phyloP scores from a whole-genome alignment of 768 basidiomycete genomes.

The Boletus rex-veris region DNA sequence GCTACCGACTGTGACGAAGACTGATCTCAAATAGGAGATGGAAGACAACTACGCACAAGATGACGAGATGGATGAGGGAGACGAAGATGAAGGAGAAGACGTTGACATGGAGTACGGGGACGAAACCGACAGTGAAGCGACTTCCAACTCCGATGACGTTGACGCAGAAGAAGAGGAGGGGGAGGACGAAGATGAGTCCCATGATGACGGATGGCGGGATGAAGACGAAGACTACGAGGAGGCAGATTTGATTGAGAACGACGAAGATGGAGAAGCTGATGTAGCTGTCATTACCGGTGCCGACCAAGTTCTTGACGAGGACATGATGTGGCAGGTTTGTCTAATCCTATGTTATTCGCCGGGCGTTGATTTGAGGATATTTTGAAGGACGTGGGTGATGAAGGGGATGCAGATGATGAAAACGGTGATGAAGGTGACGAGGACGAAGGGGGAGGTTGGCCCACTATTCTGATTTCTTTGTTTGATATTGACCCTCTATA shows the following conservation, averaged over 20 bases:
- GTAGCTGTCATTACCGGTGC: constrained; percentile 52
- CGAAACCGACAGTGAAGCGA: constrained; percentile 78
- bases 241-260: constrained; percentile 60
- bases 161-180: constrained; percentile 62
- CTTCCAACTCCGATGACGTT: constrained; percentile 71
- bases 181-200: constrained; percentile 50
- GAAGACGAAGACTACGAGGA: constrained; percentile 54
- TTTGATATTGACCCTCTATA: constrained; percentile 6
- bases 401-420: constrained; percentile 55
- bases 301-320: constrained; percentile 46
- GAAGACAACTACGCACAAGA: constrained; percentile 69
- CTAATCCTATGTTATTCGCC: neutral
- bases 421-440: constrained; percentile 55
- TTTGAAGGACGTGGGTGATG: constrained; percentile 52
- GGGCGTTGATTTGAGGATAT: constrained; percentile 8
- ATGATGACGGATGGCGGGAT: constrained; percentile 51
- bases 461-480: neutral
- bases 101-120: constrained; percentile 88
- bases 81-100: constrained; percentile 78
- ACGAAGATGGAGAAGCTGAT: constrained; percentile 48
- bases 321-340: constrained; percentile 58
- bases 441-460: constrained; percentile 22
- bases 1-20: constrained; percentile 8
- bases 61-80: constrained; percentile 79
- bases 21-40: constrained; percentile 62